Evolutionary conservation across 1,284 basidiomycete genomes (phyloP), one percentile per base, ranked within the genome.

Genomic region (Sporisorium iseilematis-ciliati): DNA sequence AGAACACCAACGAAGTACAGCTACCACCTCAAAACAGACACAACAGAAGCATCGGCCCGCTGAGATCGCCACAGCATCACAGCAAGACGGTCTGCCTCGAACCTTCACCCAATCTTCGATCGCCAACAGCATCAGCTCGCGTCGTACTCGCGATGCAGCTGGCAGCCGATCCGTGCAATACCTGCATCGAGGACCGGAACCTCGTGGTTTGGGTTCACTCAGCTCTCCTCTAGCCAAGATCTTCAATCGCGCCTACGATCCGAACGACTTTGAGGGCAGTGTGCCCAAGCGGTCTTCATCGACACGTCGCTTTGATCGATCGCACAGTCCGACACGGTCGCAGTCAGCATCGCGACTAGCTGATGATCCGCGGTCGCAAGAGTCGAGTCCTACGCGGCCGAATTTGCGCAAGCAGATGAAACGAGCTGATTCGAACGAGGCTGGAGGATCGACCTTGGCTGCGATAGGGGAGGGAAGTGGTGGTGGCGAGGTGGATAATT

Each of bases 201-300:
- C 73, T 7, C 67, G 72, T 18, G 72, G 67, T 3, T 43, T 75
- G 2, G 72, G 72, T 18, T 75, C 72, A 8, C 62, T 75, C 46
- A 65, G 41, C 41, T 76, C 73, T 14, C 73, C 73, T 0, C 54
- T 76, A 0, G 73, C 73, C 49, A 76, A 65, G 18, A 54, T 76
- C 14, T 76, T 72, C 64, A 63, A 57, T 14, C 65, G 63, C 29
- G 48, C 46, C 7, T 42, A 61, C n/a, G 72, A 69, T 18, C 59
- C 69, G 14, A 26, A n/a, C 26, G 56, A 66, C 25, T 38, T 50
- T 8, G 56, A 59, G 4, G 35, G 54, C 7, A 35, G 42, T 16
- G 42, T 26, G 3, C 26, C 54, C 10, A 50, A 55, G 12, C 26
- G 45, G 10, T 58, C 59, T 6, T 57, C 50, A 0, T 54, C 61